Base-by-base conservation (phyloP, 2,329 filamentous ascomycete genomes). In the Aspergillus phoenicis region DNA sequence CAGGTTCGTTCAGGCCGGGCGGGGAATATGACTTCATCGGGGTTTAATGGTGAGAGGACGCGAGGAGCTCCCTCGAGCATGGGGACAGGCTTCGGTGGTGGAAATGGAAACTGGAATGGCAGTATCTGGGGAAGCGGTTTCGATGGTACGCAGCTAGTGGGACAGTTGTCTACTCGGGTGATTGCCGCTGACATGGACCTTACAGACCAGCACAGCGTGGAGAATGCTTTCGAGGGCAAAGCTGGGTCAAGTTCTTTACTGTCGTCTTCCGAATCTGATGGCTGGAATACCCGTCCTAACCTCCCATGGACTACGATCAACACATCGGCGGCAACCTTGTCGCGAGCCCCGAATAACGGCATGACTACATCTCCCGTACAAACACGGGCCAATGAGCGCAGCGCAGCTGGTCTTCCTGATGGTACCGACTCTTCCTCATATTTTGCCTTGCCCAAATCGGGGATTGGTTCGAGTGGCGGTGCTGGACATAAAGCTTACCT, bases 221-320 rank as follows among this genome's bases (percentile, higher is more conserved):
- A 77, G 2, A 67, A 64, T 38, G 70, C 64, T 8, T 75, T 82
- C 41, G 83, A 85, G 66, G 82, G 80, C 58, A 86, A 88, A 70
- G 87, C 86, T 3, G 90, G 89, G 52, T 91, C 89, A 5, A 84
- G 87, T 62, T 89, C 89, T 61, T 80, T 93, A 41, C 82, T 90
- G 62, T 83, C 86, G 48, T 85, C 87, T 45, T 90, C 89, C 8
- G 88, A 91, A 70, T 85, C 85, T 17, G 88, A 91, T 66, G 80
- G 82, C 51, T 91, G 88, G 87, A 74, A 70, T 62, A 77, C 75
- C 55, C 80, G 80, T 49, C 77, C 81, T 55, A 81, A 78, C 64
- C 78, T 82, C 39, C 83, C 85, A 15, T 92, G 89, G 89, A 84
- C 83, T 64, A 77, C 78, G 6, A 68, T 80, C 24, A 84, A 86